Conservation (phyloP, 2,329 filamentous ascomycete species). For the Capronia coronata region DNA sequence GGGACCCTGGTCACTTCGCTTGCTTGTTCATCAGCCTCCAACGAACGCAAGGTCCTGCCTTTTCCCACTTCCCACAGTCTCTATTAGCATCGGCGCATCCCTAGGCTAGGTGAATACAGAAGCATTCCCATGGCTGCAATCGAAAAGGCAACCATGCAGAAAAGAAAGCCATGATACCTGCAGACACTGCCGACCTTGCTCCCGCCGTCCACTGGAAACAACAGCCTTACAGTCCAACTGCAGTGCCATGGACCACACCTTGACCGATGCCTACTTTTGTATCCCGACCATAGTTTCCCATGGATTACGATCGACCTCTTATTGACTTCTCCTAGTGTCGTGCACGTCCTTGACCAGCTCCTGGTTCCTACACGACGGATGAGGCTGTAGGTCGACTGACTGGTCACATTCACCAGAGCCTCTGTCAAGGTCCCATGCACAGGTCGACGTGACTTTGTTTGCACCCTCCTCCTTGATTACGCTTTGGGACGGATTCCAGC, state of each 20-base stretch:
- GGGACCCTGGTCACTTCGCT: not conserved
- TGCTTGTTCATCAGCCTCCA: not conserved
- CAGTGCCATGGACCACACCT: too few species aligned
- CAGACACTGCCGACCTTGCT: not conserved
- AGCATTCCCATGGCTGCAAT: too few species aligned
- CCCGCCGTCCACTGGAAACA: too few species aligned
- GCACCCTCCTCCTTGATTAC: not conserved
- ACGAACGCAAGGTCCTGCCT: too few species aligned
- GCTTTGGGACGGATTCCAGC: not conserved
- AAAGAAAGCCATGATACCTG: not conserved
- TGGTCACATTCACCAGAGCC: not conserved
- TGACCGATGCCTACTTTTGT: too few species aligned
- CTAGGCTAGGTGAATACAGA: too few species aligned
- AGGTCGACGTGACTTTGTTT: not conserved
- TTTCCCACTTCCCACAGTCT: too few species aligned
- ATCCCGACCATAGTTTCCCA: too few species aligned
- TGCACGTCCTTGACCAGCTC: not conserved
- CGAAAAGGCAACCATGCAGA: slow-evolving; percentile 3
- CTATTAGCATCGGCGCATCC: too few species aligned
- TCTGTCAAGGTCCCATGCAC: too few species aligned
- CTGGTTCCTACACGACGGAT: not conserved
- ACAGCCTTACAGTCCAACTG: too few species aligned
- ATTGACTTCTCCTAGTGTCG: not conserved
- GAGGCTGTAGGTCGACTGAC: not conserved
- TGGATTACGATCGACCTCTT: not conserved